These are phyloP conservation scores for Trametes cubensis DNA, from an alignment of 768 basidiomycete genomes.

Conservation along the genomic window DNA sequence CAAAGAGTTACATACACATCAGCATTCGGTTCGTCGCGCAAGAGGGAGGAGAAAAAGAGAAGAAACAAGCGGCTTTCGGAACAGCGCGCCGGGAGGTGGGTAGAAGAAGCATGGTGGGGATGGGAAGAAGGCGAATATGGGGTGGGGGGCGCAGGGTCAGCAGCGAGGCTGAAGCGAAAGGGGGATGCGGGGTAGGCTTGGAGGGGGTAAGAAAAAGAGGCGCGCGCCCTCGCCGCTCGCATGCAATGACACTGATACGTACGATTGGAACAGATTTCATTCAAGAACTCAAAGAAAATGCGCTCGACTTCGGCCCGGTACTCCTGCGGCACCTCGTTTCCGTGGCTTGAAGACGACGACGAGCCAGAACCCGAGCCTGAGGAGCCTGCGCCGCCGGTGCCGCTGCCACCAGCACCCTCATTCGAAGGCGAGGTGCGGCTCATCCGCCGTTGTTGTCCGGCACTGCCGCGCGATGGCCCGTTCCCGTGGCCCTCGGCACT, in stretches of 20 bases:
- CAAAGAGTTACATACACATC: slow-evolving; percentile 22
- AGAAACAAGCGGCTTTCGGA: slow-evolving; percentile 6
- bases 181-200: neutral
- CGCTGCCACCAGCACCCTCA: slow-evolving; percentile 26
- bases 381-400: neutral
- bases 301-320: slow-evolving; percentile 82
- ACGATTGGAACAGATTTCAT: slow-evolving; percentile 88
- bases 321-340: slow-evolving; percentile 77
- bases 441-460: slow-evolving; percentile 28
- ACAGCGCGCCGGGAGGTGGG: neutral
- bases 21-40: slow-evolving; percentile 14
- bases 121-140: neutral
- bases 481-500: slow-evolving; percentile 33
- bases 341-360: slow-evolving; percentile 35
- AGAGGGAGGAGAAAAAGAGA: slow-evolving; percentile 9
- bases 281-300: slow-evolving; percentile 90
- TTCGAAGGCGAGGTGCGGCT: slow-evolving; percentile 33
- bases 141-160: neutral
- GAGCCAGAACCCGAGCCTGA: no score
- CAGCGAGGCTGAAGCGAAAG: slow-evolving; percentile 1
- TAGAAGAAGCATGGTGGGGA: neutral
- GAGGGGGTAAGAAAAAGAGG: no score
- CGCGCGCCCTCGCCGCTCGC: slow-evolving; percentile 5
- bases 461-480: slow-evolving; percentile 31
- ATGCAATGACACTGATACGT: slow-evolving; percentile 38